Evolutionary conservation across 2,329 filamentous ascomycete species (phyloP).

Genomic region (Ophidiomyces ophidiicola): DNA sequence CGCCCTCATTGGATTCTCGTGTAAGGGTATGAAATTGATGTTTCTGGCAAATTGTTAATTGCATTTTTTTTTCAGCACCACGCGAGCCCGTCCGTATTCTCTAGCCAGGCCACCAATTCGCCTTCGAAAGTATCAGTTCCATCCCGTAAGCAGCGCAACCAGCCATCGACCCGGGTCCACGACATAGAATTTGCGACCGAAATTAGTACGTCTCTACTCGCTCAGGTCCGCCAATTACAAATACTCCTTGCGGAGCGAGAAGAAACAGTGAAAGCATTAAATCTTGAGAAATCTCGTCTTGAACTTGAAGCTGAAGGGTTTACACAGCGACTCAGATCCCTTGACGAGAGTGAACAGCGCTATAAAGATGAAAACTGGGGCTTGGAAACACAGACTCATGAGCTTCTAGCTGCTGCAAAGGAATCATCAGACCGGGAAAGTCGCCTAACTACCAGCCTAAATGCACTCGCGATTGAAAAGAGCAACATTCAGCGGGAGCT

Average conservation of each 20-base stretch:
- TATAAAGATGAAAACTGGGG: conserved; percentile 99
- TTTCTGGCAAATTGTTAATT: not conserved
- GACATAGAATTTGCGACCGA: conserved; percentile 98
- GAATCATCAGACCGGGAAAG: conserved; percentile 73
- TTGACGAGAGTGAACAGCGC: conserved; percentile 88
- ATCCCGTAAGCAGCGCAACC: conserved; percentile 79
- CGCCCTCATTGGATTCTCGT: conserved; percentile 37
- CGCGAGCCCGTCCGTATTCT: conserved; percentile 64
- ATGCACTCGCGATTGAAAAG: conserved; percentile 60
- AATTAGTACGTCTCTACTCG: conserved; percentile 85
- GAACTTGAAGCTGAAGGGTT: conserved; percentile 73
- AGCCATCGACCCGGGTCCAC: conserved; percentile 74
- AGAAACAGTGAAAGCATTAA: conserved; percentile 63
- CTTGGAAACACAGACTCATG: conserved; percentile 82
- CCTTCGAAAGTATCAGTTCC: conserved; percentile 82
- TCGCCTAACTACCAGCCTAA: conserved; percentile 62
- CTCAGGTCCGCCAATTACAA: conserved; percentile 88
- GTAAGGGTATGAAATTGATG: conserved; percentile 26
- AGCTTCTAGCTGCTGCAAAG: conserved; percentile 59
- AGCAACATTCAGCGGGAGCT: conserved; percentile 67
- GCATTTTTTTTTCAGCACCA: conserved; percentile 39
- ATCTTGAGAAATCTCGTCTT: conserved; percentile 62
- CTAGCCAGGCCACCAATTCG: conserved; percentile 70
- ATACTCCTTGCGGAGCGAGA: conserved; percentile 75
- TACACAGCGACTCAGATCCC: conserved; percentile 62